These are phyloP conservation scores for Chrysoporthe puriensis DNA, from an alignment of 2,329 filamentous ascomycete genomes.

Conservation along the genomic window DNA sequence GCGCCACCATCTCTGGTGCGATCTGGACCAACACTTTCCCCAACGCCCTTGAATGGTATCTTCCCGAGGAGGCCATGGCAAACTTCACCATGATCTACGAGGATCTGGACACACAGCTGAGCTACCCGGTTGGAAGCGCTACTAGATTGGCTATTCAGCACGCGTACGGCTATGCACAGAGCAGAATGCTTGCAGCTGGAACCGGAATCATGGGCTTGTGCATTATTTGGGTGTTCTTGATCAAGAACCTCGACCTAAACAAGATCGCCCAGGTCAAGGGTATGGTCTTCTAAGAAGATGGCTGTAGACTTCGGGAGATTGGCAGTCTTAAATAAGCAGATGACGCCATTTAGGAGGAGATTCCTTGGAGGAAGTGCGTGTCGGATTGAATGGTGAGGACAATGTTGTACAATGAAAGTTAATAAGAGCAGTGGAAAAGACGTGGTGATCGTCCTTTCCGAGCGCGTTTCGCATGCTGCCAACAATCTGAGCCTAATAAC, in stretches of 20 bases:
- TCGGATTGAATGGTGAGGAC: neutral
- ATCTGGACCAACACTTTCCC: slow-evolving; percentile 49
- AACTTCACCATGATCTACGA: slow-evolving; percentile 56
- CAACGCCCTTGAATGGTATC: slow-evolving; percentile 51
- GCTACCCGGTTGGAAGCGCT: slow-evolving; percentile 49
- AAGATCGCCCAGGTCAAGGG: slow-evolving; percentile 56
- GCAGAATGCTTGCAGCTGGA: slow-evolving; percentile 49
- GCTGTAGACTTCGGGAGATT: neutral
- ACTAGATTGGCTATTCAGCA: slow-evolving; percentile 58
- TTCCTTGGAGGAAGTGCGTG: neutral
- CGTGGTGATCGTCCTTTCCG: neutral
- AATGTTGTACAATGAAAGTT: slow-evolving; percentile 1
- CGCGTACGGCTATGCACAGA: slow-evolving; percentile 59
- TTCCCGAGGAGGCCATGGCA: slow-evolving; percentile 47
- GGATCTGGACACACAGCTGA: slow-evolving; percentile 54
- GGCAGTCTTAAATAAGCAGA: neutral
- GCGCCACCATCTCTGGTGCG: slow-evolving; percentile 46
- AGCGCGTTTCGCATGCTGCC: neutral
- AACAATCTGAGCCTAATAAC: neutral
- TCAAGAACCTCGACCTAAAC: slow-evolving; percentile 54
- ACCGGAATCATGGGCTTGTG: slow-evolving; percentile 39
- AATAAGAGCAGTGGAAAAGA: neutral
- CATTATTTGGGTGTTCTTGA: slow-evolving; percentile 47
- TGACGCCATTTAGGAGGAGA: neutral
- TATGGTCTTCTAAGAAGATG: slow-evolving; percentile 47